Conservation (phyloP, 2,329 filamentous ascomycete species). For the Rugonectria rugulosa region DNA sequence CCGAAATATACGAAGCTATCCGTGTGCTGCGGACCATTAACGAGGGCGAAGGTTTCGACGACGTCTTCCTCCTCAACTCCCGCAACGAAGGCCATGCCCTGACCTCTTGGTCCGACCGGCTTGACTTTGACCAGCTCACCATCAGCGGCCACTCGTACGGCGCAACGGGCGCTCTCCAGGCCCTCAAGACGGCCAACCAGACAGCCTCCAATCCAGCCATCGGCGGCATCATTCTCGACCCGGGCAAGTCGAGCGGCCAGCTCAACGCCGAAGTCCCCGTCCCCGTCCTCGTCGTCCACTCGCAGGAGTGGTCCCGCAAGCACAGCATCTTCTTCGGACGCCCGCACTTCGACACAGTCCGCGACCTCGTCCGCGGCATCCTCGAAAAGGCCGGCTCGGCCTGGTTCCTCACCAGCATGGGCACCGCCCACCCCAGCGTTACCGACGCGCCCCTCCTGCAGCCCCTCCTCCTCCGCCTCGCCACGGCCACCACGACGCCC, state of each 20-base stretch:
- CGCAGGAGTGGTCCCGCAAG: conserved; percentile 68
- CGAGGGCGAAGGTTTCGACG: conserved; percentile 45
- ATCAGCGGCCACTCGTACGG: conserved; percentile 72
- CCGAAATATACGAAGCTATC: conserved; percentile 57
- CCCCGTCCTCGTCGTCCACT: conserved; percentile 68
- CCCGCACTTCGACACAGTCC: conserved; percentile 70
- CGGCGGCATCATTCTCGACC: conserved; percentile 69
- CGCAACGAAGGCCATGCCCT: conserved; percentile 57
- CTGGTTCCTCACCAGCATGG: conserved; percentile 64
- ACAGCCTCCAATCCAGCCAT: conserved; percentile 51
- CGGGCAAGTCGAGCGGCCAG: conserved; percentile 69
- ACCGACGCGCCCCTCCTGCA: conserved; percentile 73
- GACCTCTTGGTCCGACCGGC: conserved; percentile 57
- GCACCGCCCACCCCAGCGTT: conserved; percentile 68
- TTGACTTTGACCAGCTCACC: conserved; percentile 62
- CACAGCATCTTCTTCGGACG: conserved; percentile 66
- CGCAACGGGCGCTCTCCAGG: conserved; percentile 68
- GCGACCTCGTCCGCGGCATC: conserved; percentile 59
- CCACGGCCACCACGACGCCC: conserved; percentile 67
- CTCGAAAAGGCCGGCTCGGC: conserved; percentile 52
- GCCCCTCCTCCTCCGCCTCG: conserved; percentile 66
- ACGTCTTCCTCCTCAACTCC: conserved; percentile 50
- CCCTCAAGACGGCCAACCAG: conserved; percentile 55
- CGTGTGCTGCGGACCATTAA: conserved; percentile 51
- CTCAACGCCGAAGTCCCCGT: conserved; percentile 66